Conservation (phyloP, 495 filamentous ascomycete species). For the Penicillium longicatenatum region DNA sequence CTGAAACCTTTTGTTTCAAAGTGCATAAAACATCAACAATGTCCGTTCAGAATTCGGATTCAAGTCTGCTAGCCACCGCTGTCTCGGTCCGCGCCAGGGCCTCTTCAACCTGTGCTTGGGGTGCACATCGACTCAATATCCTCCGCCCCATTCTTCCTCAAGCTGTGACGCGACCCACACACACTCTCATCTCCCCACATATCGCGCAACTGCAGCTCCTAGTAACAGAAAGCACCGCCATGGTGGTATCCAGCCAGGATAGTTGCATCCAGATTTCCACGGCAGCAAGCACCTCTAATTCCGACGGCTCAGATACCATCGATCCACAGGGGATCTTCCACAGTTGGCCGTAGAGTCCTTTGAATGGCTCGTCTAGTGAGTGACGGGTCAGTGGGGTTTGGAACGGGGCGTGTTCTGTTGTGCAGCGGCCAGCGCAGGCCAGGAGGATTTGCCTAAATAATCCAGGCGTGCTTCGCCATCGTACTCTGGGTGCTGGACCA, state of each 20-base stretch:
- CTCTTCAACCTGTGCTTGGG: conserved; percentile 18
- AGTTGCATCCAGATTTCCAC: conserved; percentile 9
- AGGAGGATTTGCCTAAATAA: conserved; percentile 11
- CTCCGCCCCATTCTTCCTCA: background rate
- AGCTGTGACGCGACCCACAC: background rate
- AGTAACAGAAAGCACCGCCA: conserved; percentile 13
- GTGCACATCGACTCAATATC: background rate
- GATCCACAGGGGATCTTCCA: background rate
- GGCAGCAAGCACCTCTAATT: conserved; percentile 13
- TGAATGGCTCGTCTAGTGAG: conserved; percentile 6
- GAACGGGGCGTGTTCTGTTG: conserved; percentile 11
- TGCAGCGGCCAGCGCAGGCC: background rate
- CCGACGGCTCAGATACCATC: background rate
- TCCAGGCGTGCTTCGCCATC: conserved; percentile 9
- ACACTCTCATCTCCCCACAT: conserved; percentile 10
- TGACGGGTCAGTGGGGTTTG: conserved; percentile 11
- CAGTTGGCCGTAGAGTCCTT: conserved; percentile 3
- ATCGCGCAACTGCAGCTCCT: conserved; percentile 5
- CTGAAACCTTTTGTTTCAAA: no score
- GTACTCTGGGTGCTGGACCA: conserved; percentile 15
- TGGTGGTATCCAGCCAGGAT: conserved; percentile 9
- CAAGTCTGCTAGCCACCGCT: conserved; percentile 1
- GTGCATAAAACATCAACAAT: no score
- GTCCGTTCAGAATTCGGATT: background rate
- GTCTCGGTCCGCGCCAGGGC: conserved; percentile 1